Conservation (phyloP, 2,329 filamentous ascomycete species). For the Diaporthe velutina region DNA sequence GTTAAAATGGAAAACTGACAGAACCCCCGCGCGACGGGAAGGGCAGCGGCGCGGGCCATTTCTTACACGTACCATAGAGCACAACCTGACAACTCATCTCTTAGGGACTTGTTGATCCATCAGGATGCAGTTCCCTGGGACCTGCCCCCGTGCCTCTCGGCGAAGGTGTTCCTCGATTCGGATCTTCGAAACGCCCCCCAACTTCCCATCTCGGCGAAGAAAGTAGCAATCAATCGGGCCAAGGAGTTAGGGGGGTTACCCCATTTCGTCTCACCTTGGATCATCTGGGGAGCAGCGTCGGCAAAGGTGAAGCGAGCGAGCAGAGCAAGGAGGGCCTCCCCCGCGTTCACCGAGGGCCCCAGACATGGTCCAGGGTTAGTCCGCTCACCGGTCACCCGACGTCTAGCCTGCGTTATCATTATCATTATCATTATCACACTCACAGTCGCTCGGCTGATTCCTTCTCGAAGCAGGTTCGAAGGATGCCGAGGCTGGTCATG, state of each 20-base stretch:
- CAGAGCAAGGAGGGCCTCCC: background rate
- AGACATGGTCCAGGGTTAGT: slow-evolving; percentile 12
- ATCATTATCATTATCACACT: slow-evolving; percentile 1
- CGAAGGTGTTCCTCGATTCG: background rate
- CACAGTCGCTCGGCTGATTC: background rate
- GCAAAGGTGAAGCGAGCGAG: slow-evolving; percentile 30
- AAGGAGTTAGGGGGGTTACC: background rate
- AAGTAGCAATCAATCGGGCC: background rate
- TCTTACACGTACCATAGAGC: background rate
- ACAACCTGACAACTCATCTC: slow-evolving; percentile 8
- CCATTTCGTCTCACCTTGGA: slow-evolving; percentile 24
- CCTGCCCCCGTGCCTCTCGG: background rate
- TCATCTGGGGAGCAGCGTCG: background rate
- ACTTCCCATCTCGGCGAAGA: background rate
- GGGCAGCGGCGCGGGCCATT: slow-evolving; percentile 34
- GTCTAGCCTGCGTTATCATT: background rate
- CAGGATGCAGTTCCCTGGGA: slow-evolving; percentile 14
- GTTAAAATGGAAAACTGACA: background rate
- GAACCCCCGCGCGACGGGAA: slow-evolving; percentile 22
- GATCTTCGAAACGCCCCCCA: background rate
- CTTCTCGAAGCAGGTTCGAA: slow-evolving; percentile 35
- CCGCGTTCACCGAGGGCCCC: slow-evolving; percentile 17
- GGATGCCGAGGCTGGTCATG: slow-evolving; percentile 21
- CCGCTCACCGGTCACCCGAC: slow-evolving; percentile 26
- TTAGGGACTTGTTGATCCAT: slow-evolving; percentile 24